Evolutionary conservation across 176 grass and related monocot genomes (phyloP).

Genomic region (Rhynchospora breviuscula): DNA sequence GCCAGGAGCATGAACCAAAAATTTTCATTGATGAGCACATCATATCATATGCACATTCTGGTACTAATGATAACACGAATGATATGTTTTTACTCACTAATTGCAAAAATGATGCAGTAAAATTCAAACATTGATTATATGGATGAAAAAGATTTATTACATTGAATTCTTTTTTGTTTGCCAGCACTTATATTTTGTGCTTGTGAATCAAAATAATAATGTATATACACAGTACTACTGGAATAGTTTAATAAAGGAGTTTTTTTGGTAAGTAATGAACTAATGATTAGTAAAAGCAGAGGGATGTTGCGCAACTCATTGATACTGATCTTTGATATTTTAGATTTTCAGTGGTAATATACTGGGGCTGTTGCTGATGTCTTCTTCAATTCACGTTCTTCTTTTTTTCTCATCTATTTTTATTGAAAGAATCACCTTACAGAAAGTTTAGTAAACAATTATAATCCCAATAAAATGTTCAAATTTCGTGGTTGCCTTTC

Average conservation of each 20-base stretch:
- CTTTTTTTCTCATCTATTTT: background rate
- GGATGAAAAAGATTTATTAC: background rate
- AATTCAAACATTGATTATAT: background rate
- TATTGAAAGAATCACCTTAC: background rate
- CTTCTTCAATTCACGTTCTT: background rate
- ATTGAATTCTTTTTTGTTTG: no score
- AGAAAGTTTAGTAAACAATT: background rate
- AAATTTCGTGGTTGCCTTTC: background rate
- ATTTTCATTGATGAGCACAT: background rate
- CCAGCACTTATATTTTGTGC: no score
- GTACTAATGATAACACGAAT: background rate
- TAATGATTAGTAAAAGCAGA: background rate
- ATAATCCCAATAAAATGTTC: background rate
- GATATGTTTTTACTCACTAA: background rate
- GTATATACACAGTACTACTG: background rate
- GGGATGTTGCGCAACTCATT: no score
- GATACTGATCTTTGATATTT: no score
- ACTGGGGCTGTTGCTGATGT: background rate
- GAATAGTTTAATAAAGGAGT: background rate
- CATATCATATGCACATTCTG: background rate
- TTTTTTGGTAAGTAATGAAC: background rate
- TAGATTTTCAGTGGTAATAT: background rate
- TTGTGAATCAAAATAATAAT: background rate
- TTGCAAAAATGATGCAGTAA: background rate
- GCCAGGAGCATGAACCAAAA: background rate